Base-by-base conservation (phyloP, 192 early-diverging fungal species). In the Backusella westeae region DNA sequence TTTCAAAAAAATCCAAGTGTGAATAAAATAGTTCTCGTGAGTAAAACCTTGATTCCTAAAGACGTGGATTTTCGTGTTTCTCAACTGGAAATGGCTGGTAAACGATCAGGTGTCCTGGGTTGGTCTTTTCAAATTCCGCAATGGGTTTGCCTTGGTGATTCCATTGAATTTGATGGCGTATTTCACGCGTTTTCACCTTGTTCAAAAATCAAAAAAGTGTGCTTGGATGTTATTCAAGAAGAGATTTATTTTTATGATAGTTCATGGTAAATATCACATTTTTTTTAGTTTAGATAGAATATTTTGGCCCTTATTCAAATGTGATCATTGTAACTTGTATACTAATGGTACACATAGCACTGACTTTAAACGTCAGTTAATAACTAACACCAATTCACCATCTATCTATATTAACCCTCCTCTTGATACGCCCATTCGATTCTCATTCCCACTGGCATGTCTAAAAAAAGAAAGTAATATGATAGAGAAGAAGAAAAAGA, bases 211-310 rank as follows among this genome's bases (percentile, higher is more conserved):
- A 67, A 67, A n/a, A 56, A 46, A 23, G 76, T 82, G 12, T n/a
- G 73, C 32, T 69, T 78, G 21, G 77, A 82, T 59, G 76, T 78
- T 32, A 71, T 82, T 14, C 81, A 82, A 72, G 81, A 82, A 75
- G 80, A 82, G 38, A 2, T 82, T n/a, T 82, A 82, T 39, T 73
- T 66, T 23, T 39, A 75, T 44, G 74, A 78, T 59, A 41, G 46
- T 12, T 69, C 59, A 71, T 74, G 42, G 32, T 66, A 52, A 49
- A 53, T 49, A 29, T 41, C 15, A 17, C 56, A 29, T 69, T 29
- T 73, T 15, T 53, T 75, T 34, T 34, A 26, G 66, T 32, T 32
- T 15, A 38, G 17, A 10, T 69, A 32, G 39, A 66, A 15, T 63
- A 21, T 34, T 9, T 46, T 68, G 34, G 42, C 34, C 21, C 21